Conservation (phyloP, 2,329 filamentous ascomycete genomes). For the Neofusicoccum kwambonambiense region DNA sequence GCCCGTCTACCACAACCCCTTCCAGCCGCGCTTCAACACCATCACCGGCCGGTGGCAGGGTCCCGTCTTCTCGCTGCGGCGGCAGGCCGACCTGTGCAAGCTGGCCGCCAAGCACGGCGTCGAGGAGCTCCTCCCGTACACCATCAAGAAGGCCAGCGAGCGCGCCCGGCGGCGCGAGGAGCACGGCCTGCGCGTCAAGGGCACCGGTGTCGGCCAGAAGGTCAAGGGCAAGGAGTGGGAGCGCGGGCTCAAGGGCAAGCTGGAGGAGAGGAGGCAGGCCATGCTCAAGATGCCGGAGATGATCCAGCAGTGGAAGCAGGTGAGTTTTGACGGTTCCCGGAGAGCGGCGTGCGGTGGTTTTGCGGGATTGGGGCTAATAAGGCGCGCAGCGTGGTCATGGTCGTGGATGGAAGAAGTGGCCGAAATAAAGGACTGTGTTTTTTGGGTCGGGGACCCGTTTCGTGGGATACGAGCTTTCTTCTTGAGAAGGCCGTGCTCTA, state of each 20-base stretch:
- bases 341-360: not conserved
- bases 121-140: conserved; percentile 75
- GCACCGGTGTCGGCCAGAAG: conserved; percentile 85
- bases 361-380: conserved; percentile 35
- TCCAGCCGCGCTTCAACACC: conserved; percentile 75
- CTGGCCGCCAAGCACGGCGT: conserved; percentile 76
- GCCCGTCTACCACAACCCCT: conserved; percentile 69
- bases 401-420: conserved; percentile 73
- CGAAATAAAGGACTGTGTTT: conserved; percentile 46
- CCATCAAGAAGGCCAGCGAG: conserved; percentile 71
- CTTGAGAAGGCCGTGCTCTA: not conserved
- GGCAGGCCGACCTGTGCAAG: conserved; percentile 89
- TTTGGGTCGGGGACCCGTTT: not conserved
- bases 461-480: not conserved
- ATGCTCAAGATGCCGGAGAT: conserved; percentile 94
- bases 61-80: conserved; percentile 76
- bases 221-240: conserved; percentile 97
- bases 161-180: conserved; percentile 60
- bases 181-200: conserved; percentile 80
- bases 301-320: conserved; percentile 90
- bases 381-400: conserved; percentile 63
- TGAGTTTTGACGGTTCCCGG: conserved; percentile 43
- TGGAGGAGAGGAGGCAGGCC: conserved; percentile 85
- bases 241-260: conserved; percentile 74
- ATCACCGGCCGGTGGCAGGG: conserved; percentile 79